Evolutionary conservation across 805 yeast genomes (phyloP).

Genomic region (Yarrowia sp.): DNA sequence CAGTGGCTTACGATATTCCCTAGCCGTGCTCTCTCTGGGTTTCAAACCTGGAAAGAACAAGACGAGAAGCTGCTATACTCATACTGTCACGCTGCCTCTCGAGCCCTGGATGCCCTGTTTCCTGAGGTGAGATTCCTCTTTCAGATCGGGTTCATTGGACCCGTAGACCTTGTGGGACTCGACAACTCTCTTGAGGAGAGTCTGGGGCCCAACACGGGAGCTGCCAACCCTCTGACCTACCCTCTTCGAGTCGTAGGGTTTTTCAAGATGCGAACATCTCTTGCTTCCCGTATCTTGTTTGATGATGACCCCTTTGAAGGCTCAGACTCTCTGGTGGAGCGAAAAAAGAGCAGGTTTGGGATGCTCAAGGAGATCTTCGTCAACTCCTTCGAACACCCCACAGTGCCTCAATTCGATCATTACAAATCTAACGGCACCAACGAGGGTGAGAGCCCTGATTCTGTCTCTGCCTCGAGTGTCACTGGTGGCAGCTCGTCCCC

Average conservation of each 20-base stretch:
- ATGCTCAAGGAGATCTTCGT: slow-evolving; percentile 8
- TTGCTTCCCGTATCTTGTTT: neutral
- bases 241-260: slow-evolving; percentile 9
- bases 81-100: slow-evolving; percentile 39
- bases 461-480: neutral
- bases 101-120: slow-evolving; percentile 39
- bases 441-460: slow-evolving; percentile 7
- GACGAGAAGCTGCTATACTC: slow-evolving; percentile 32
- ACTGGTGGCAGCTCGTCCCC: slow-evolving; percentile 8
- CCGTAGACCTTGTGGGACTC: slow-evolving; percentile 34
- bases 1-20: slow-evolving; percentile 35
- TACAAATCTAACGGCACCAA: slow-evolving; percentile 7
- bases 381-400: slow-evolving; percentile 12
- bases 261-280: slow-evolving; percentile 13
- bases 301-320: slow-evolving; percentile 19
- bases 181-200: slow-evolving; percentile 13
- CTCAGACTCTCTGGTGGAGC: neutral
- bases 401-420: slow-evolving; percentile 12
- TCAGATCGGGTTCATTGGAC: slow-evolving; percentile 40
- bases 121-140: slow-evolving; percentile 41
- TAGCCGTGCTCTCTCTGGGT: slow-evolving; percentile 29
- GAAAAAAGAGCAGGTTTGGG: neutral
- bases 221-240: slow-evolving; percentile 1
- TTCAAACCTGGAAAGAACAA: neutral
- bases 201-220: neutral